These are phyloP conservation scores for Nicotiana knightiana DNA, from an alignment of 257 asterid species.

Conservation along the genomic window DNA sequence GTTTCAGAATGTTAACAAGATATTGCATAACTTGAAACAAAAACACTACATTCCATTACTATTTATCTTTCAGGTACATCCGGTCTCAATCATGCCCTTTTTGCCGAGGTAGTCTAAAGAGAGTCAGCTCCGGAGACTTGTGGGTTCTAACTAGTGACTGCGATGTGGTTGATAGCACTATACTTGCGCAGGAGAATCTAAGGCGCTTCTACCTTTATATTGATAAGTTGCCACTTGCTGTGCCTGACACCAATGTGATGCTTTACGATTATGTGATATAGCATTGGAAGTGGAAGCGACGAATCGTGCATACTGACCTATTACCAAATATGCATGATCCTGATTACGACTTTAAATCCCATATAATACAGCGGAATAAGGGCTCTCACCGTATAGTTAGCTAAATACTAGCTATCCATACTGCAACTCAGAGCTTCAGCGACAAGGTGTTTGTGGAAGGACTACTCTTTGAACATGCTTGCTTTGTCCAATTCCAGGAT, in stretches of 20 bases:
- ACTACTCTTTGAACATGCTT: neutral
- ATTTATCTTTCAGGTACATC: constrained; percentile 21
- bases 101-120: constrained; percentile 54
- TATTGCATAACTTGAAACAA: neutral
- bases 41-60: neutral
- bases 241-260: constrained; percentile 29
- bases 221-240: constrained; percentile 40
- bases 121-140: constrained; percentile 40
- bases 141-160: constrained; percentile 45
- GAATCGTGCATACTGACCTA: neutral
- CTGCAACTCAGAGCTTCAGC: neutral
- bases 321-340: neutral
- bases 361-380: neutral
- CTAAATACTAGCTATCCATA: neutral
- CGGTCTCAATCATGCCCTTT: constrained; percentile 55
- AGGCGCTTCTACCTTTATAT: constrained; percentile 43
- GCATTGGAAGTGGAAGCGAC: neutral
- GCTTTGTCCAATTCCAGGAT: neutral
- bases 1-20: neutral
- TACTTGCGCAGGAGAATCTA: constrained; percentile 47
- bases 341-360: neutral
- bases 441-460: neutral
- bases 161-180: constrained; percentile 39
- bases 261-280: constrained; percentile 48
- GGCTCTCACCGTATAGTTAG: neutral